Percentiles rank a stretch among this genome's conserved stretches.
Evolutionary conservation across 352 stramenopile species (phyloP).

Genomic region (Phytopythium sindhum): DNA sequence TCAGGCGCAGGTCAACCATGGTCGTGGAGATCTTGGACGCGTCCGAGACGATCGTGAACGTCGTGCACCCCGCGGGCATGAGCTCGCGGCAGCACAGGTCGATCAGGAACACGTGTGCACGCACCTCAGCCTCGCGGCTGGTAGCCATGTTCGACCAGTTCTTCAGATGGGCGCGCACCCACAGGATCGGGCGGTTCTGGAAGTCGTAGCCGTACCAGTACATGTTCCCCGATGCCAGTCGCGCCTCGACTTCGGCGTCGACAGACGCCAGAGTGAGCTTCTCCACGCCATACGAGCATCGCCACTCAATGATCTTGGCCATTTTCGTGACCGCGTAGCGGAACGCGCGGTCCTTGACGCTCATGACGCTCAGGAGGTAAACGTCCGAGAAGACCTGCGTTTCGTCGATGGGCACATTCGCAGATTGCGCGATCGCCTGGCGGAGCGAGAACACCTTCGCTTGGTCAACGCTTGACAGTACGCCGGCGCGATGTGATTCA

Average conservation of each 20-base stretch:
- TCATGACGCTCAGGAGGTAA: conserved; percentile 59
- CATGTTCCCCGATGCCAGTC: conserved; percentile 51
- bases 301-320: conserved; percentile 47
- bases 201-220: conserved; percentile 78
- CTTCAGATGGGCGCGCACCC: conserved; percentile 59
- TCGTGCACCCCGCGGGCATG: conserved; percentile 54
- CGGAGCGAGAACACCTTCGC: conserved; percentile 48
- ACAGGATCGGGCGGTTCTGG: conserved; percentile 61
- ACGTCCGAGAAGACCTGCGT: conserved; percentile 53
- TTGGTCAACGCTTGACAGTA: conserved; percentile 25
- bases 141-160: conserved; percentile 51
- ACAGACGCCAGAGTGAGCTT: conserved; percentile 16
- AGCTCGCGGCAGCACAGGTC: conserved; percentile 48
- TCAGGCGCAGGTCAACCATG: conserved; percentile 58
- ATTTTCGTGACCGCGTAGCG: conserved; percentile 63
- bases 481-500: conserved; percentile 12
- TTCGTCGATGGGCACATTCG: conserved; percentile 24
- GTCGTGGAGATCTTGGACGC: conserved; percentile 37
- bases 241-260: conserved; percentile 26
- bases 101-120: conserved; percentile 56
- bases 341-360: conserved; percentile 57
- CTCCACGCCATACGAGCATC: conserved; percentile 40
- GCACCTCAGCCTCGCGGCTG: conserved; percentile 48
- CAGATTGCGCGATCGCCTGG: conserved; percentile 41
- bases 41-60: conserved; percentile 63